Conservation (phyloP, 1,284 basidiomycete species). For the Apiotrichum mycotoxinovorans region DNA sequence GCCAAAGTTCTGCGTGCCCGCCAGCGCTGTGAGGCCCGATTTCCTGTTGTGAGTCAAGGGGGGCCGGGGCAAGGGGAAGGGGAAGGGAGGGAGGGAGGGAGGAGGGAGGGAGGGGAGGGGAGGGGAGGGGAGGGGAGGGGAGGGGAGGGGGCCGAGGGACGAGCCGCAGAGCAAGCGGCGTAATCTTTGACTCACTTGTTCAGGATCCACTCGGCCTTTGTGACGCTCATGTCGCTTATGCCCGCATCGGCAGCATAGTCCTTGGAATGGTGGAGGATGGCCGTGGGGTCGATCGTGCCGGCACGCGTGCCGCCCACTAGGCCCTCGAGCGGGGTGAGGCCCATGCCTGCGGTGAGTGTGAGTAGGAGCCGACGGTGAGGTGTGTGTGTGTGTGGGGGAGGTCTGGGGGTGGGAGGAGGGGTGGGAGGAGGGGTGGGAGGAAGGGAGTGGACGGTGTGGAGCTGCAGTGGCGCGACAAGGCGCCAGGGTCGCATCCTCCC, state of each 20-base stretch:
- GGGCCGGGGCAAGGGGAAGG: background rate
- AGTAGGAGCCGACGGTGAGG: too few species aligned
- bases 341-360: slow-evolving; percentile 34
- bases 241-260: slow-evolving; percentile 56
- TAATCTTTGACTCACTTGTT: slow-evolving; percentile 68
- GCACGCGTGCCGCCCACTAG: slow-evolving; percentile 82
- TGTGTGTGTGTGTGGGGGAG: too few species aligned
- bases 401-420: too few species aligned
- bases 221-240: slow-evolving; percentile 59
- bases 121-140: too few species aligned
- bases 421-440: too few species aligned
- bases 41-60: slow-evolving; percentile 31
- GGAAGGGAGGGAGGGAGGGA: background rate
- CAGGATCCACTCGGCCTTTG: slow-evolving; percentile 70
- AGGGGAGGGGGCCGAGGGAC: too few species aligned
- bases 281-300: slow-evolving; percentile 73
- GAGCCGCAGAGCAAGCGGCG: too few species aligned
- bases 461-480: too few species aligned
- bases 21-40: slow-evolving; percentile 65
- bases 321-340: slow-evolving; percentile 52
- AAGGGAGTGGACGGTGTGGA: too few species aligned
- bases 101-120: too few species aligned
- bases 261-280: slow-evolving; percentile 79
- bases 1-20: slow-evolving; percentile 72
- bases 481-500: too few species aligned